These are phyloP conservation scores for Colletotrichum spaethianum DNA, from an alignment of 2,329 filamentous ascomycete genomes.

Conservation along the genomic window DNA sequence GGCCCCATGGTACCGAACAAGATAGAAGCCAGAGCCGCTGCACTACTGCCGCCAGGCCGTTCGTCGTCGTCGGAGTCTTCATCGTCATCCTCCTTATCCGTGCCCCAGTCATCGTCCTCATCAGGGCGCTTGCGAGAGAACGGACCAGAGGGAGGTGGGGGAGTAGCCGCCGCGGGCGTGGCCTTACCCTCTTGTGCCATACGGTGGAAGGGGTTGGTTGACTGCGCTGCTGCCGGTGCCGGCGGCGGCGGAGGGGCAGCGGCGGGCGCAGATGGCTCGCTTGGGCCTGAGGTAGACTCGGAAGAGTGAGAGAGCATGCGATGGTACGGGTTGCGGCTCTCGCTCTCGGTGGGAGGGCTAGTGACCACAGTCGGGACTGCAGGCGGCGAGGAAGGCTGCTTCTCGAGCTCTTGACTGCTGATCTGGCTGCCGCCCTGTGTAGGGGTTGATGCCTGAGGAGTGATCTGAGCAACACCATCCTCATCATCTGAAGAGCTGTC, in stretches of 20 bases:
- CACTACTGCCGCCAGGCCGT: conserved; percentile 83
- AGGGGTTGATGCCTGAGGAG: conserved; percentile 72
- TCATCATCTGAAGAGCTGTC: conserved; percentile 85
- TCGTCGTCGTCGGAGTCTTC: conserved; percentile 82
- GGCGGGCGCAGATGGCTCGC: conserved; percentile 59
- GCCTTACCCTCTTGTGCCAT: conserved; percentile 76
- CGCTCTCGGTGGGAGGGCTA: conserved; percentile 73
- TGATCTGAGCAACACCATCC: conserved; percentile 80
- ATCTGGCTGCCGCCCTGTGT: conserved; percentile 66
- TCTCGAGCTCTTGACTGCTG: conserved; percentile 69
- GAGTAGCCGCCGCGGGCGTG: conserved; percentile 50
- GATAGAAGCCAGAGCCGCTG: conserved; percentile 93
- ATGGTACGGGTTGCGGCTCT: conserved; percentile 96
- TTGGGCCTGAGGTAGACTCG: conserved; percentile 64
- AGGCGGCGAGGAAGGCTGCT: conserved; percentile 65
- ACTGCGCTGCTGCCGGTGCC: conserved; percentile 60
- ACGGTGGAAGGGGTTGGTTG: conserved; percentile 97
- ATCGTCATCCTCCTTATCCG: conserved; percentile 71
- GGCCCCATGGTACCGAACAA: conserved; percentile 98
- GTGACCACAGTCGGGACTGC: conserved; percentile 64
- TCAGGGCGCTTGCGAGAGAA: conserved; percentile 68
- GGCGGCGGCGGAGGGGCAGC: conserved; percentile 57
- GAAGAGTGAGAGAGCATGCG: conserved; percentile 84
- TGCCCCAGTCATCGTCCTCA: conserved; percentile 85
- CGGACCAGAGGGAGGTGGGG: conserved; percentile 62